Conservation (phyloP, 441 rosid genomes). For the Populus hybrid region DNA sequence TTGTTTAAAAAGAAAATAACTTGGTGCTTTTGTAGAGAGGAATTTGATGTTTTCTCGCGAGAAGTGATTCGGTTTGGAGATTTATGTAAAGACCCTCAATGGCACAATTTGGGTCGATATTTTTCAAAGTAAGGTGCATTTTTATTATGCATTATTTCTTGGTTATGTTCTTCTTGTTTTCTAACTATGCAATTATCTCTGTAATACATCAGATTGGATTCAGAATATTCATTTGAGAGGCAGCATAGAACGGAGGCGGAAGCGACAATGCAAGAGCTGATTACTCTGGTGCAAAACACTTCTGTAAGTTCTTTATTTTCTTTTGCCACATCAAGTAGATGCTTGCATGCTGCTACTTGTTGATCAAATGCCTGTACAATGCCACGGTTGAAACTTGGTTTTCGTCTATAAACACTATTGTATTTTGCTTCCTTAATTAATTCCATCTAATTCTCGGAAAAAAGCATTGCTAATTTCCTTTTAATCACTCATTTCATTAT, state of each 20-base stretch:
- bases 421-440: not conserved
- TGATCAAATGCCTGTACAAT: not conserved
- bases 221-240: constrained; percentile 34
- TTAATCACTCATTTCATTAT: not conserved
- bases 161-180: constrained; percentile 3
- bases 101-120: constrained; percentile 79
- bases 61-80: constrained; percentile 91
- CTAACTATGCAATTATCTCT: constrained; percentile 22
- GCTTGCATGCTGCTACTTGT: constrained; percentile 7
- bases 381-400: not conserved
- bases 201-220: constrained; percentile 51
- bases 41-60: constrained; percentile 61
- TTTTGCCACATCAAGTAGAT: not conserved
- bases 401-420: not conserved
- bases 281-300: constrained; percentile 64
- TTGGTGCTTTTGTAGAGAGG: constrained; percentile 51
- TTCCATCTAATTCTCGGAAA: not conserved
- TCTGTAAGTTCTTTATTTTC: constrained; percentile 47
- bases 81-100: constrained; percentile 78
- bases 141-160: not conserved
- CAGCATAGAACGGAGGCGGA: constrained; percentile 54
- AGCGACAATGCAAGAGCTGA: constrained; percentile 55
- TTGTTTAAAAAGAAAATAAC: not conserved
- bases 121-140: constrained; percentile 53
- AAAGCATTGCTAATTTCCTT: not conserved